Evolutionary conservation across 495 filamentous ascomycete genomes (phyloP), one percentile per base, ranked within the genome.

Genomic region (Penicillium paradoxum): DNA sequence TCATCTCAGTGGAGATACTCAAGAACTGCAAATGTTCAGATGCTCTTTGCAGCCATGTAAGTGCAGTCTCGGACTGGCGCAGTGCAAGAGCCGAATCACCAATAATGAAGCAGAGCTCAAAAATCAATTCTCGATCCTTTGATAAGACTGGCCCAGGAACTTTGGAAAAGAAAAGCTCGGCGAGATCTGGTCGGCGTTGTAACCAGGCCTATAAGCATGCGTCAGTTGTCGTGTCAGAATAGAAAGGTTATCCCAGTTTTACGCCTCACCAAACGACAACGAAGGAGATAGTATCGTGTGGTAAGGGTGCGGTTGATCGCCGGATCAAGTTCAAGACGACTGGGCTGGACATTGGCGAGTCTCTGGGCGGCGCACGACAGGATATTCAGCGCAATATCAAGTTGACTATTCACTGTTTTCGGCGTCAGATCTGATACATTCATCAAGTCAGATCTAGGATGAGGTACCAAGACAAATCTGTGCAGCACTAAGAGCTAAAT

Each of bases 21-120:
- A 38, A 18, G 2, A 14, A 6, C 14, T 78, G 70, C 30, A 92
- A 73, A 33, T 81, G 62, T 17, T 84, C 75, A 47, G 83, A 71
- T 4, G 89, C 82, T 52, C 85, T 76, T 47, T 85, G 78, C n/a
- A 96, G 67, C 92, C 91, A 96, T 62, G 80, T 83, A 6, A 77
- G 64, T 11, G 87, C 83, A 11, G 76, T 52, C 4, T 72, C 63
- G 59, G 74, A 79, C 54, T 84, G 70, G n/a, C 70, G 61, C 43
- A 77, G 76, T 4, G 62, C 59, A 1, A 81, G 69, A 24, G 87
- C 68, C 24, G 79, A 75, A 49, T 76, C 79, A 2, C 91, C 89
- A 57, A 93, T 86, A 54, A 85, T 83, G 47, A 84, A 88, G 13
- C 90, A 73, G 14, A 84, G 68, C 58, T 92, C 85, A 17, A 84